Conservation (phyloP, 2,329 filamentous ascomycete species). For the Trichoderma sp. region DNA sequence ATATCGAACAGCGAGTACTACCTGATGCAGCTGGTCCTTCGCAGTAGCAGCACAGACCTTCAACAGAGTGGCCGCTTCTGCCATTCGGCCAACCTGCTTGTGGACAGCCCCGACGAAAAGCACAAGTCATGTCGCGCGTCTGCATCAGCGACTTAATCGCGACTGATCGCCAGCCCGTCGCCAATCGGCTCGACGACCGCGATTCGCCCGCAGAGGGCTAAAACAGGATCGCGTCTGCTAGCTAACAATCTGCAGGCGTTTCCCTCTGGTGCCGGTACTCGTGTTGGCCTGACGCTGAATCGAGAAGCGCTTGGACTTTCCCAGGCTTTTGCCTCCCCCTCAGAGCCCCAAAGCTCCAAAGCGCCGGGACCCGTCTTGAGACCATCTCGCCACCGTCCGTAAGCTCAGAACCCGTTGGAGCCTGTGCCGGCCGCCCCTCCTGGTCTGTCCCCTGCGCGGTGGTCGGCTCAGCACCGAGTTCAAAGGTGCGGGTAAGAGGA, state of each 20-base stretch:
- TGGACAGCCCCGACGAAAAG: conserved; percentile 1
- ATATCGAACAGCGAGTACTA: too few relatives aligned
- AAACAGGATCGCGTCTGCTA: conserved; percentile 20
- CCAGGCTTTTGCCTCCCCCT: not conserved
- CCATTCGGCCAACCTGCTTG: too few relatives aligned
- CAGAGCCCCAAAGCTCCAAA: not conserved
- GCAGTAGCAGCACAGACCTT: too few relatives aligned
- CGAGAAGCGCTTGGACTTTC: conserved; percentile 20
- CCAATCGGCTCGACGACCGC: conserved; percentile 27
- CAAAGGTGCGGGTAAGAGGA: not conserved
- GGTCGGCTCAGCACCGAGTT: conserved; percentile 6
- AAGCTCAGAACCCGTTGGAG: not conserved
- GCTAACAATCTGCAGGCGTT: conserved; percentile 1
- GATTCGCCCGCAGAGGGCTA: conserved; percentile 20
- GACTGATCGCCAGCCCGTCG: conserved; percentile 24
- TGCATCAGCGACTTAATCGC: conserved; percentile 19
- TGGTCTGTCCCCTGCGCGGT: not conserved
- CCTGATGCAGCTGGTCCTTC: too few relatives aligned
- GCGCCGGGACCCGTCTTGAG: conserved; percentile 23
- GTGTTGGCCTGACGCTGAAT: not conserved
- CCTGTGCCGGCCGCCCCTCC: not conserved
- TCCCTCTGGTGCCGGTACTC: conserved; percentile 11
- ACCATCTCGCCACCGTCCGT: conserved; percentile 13
- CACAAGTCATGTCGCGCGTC: conserved; percentile 15
- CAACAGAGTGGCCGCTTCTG: too few relatives aligned